phyloP scores from a whole-genome alignment of 2,329 filamentous ascomycete species.

The Pestalotiopsis sp. region DNA sequence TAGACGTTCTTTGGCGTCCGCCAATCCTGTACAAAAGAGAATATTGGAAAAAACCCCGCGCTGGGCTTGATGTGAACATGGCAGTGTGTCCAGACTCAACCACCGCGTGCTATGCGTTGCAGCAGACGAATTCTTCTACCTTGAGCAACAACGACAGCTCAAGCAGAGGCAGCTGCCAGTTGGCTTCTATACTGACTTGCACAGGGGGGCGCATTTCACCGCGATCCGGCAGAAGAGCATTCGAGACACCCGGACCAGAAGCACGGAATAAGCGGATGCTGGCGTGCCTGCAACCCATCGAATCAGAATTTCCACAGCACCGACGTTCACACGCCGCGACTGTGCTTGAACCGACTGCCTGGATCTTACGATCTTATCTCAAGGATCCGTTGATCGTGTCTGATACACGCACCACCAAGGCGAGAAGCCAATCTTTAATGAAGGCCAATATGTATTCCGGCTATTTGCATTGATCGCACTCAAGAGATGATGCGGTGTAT shows the following conservation, averaged over 20 bases:
- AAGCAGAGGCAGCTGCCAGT: neutral
- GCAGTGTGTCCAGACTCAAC: neutral
- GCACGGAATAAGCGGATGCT: neutral
- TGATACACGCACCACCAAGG: neutral
- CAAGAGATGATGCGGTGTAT: neutral
- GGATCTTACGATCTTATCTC: neutral
- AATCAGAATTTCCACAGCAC: neutral
- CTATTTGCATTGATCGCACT: neutral
- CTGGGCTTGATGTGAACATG: neutral
- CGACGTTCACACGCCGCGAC: no score
- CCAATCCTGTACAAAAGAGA: conserved; percentile 32
- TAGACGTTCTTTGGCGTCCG: conserved; percentile 29
- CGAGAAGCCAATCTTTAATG: neutral
- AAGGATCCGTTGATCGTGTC: neutral
- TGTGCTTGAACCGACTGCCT: neutral
- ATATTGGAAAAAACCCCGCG: conserved; percentile 18
- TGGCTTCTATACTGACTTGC: neutral
- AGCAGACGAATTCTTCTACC: neutral
- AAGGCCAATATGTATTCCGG: neutral
- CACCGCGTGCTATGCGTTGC: neutral
- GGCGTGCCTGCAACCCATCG: neutral
- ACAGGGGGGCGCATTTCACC: neutral
- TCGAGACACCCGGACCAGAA: neutral
- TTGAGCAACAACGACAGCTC: neutral
- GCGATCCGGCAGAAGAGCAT: neutral